A percentile compares a stretch with the other conserved stretches of the same genome.
Evolutionary conservation across 257 asterid genomes (phyloP).

Genomic region (Ilex asprella): DNA sequence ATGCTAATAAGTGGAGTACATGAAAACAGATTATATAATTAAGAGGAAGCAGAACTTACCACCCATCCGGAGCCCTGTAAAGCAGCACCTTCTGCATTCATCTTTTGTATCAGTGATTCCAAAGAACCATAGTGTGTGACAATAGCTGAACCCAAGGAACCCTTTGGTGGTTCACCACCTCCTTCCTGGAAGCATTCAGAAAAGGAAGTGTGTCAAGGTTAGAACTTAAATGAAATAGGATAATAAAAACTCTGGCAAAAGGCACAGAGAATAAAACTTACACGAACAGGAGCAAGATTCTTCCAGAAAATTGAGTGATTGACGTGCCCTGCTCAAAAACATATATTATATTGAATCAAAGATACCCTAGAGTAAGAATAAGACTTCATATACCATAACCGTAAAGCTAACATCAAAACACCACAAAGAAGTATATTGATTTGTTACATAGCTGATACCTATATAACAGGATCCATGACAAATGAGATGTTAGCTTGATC

Average conservation of each 20-base stretch:
- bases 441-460: too few species aligned
- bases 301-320: slow-evolving; percentile 95
- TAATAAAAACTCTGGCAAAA: background rate
- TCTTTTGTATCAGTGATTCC: slow-evolving; percentile 55
- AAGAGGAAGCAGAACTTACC: slow-evolving; percentile 31
- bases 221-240: too few species aligned
- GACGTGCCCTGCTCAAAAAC: slow-evolving; percentile 54
- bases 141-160: slow-evolving; percentile 59
- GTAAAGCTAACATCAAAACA: too few species aligned
- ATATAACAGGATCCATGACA: too few species aligned
- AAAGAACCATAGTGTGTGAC: slow-evolving; percentile 60
- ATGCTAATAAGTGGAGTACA: background rate
- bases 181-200: slow-evolving; percentile 46
- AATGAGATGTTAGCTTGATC: too few species aligned
- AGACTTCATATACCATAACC: too few species aligned
- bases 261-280: slow-evolving; percentile 24
- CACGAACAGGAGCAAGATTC: slow-evolving; percentile 73
- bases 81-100: slow-evolving; percentile 83
- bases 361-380: background rate
- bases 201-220: background rate
- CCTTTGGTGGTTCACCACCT: slow-evolving; percentile 77
- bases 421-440: too few species aligned
- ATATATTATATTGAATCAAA: slow-evolving; percentile 9
- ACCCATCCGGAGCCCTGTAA: slow-evolving; percentile 93
- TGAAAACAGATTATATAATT: background rate